A percentile compares a stretch with the other conserved stretches of the same genome.
phyloP scores from a whole-genome alignment of 306 rosid genomes.

The Begonia loranthoides region DNA sequence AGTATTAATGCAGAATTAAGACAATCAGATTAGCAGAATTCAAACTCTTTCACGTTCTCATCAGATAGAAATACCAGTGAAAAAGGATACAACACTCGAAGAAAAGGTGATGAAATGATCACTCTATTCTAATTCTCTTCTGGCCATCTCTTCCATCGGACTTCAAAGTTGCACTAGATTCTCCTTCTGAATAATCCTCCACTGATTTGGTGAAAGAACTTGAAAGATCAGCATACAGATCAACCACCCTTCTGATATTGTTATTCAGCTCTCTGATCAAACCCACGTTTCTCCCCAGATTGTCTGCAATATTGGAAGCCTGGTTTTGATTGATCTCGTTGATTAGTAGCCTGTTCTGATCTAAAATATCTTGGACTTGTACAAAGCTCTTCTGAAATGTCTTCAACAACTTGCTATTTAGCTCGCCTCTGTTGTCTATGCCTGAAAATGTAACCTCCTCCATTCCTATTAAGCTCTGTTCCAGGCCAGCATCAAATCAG shows the following conservation, averaged over 20 bases:
- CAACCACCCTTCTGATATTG: conserved; percentile 75
- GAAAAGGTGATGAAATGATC: no score
- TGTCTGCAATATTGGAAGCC: conserved; percentile 58
- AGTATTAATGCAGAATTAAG: no score
- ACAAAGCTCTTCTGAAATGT: conserved; percentile 72
- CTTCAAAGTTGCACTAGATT: no score
- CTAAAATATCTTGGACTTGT: conserved; percentile 86
- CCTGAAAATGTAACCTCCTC: conserved; percentile 62
- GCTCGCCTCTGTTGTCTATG: conserved; percentile 39
- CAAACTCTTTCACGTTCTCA: no score
- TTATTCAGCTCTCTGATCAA: conserved; percentile 80
- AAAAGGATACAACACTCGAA: no score
- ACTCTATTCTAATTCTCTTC: no score
- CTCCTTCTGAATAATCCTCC: no score
- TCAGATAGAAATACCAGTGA: no score
- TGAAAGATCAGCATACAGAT: conserved; percentile 44
- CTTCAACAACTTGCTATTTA: conserved; percentile 52
- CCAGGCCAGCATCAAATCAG: neutral
- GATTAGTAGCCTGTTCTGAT: conserved; percentile 73
- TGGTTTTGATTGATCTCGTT: conserved; percentile 88
- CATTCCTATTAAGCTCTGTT: conserved; percentile 20
- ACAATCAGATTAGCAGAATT: no score
- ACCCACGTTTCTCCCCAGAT: conserved; percentile 46
- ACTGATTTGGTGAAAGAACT: no score
- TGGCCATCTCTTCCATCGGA: no score